Percentiles rank a stretch among this genome's conserved stretches.
phyloP scores from a whole-genome alignment of 2,329 filamentous ascomycete species.

The Cladosporium sp. region DNA sequence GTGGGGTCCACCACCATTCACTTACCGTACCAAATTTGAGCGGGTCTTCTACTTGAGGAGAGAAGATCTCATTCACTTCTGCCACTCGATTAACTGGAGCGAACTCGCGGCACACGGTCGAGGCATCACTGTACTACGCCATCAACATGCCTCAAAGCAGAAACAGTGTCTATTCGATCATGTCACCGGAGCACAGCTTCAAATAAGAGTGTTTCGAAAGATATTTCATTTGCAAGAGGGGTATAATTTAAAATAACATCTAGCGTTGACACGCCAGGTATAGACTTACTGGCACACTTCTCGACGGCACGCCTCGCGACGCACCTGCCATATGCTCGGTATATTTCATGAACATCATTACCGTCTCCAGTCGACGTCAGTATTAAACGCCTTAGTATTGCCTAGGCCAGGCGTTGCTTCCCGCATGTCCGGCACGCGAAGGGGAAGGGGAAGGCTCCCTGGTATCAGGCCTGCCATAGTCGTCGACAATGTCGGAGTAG shows the following conservation, averaged over 20 bases:
- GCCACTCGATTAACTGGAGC: too few relatives aligned
- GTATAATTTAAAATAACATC: neutral
- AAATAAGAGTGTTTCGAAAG: neutral
- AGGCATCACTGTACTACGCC: too few relatives aligned
- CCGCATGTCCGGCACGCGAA: slow-evolving; percentile 2
- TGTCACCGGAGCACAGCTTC: neutral
- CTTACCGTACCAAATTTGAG: too few relatives aligned
- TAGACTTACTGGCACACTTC: neutral
- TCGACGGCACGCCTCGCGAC: neutral
- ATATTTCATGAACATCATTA: neutral
- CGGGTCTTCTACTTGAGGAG: too few relatives aligned
- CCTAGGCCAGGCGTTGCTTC: neutral
- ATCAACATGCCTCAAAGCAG: too few relatives aligned
- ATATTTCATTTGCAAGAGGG: neutral
- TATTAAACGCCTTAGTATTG: neutral
- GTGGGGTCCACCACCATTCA: too few relatives aligned
- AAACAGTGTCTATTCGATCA: too few relatives aligned
- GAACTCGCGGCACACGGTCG: too few relatives aligned
- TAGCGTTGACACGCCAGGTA: neutral
- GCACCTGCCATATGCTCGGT: neutral
- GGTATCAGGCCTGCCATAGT: neutral
- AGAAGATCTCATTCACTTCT: too few relatives aligned
- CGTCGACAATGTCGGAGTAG: slow-evolving; percentile 11
- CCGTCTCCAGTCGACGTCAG: neutral
- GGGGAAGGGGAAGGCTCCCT: neutral